Base-by-base conservation (phyloP, 2,329 filamentous ascomycete genomes). In the Albophoma yamanashiensis region DNA sequence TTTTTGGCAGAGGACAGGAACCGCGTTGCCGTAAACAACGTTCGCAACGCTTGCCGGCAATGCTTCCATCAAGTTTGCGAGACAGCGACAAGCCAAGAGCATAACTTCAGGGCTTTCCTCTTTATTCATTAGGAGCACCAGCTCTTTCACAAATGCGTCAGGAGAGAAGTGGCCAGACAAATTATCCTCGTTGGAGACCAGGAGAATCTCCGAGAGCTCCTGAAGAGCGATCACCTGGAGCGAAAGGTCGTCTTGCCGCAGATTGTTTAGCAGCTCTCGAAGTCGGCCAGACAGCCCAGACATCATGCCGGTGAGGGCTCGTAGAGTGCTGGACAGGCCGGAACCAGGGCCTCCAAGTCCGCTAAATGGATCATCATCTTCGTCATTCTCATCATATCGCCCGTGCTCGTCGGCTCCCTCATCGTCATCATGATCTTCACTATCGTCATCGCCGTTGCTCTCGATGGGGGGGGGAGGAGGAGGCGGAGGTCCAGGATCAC, bases 21-120 rank as follows among this genome's bases (percentile, higher is more conserved):
- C 94, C 40, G 94, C 94, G 57, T 92, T 91, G n/a, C 92, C 93
- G 71, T 97, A 97, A 4, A 97, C 94, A 17, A 99, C 92, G 71
- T 96, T 97, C 15, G 92, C 90, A 56, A 94, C 94, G 60, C 93
- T 93, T 40, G 91, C 88, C 25, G 94, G 92, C 38, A 99, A 78
- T 34, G 93, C 95, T 73, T 99, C 94, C 94, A 99, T 99, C 59
- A 99, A 75, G 71, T 99, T 97, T 62, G 94, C 94, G 67, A 99
- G 83, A 73, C 91, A 97, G 62, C 95, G 89, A 71, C 94, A 99
- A 25, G 94, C 93, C 62, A 97, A 81, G 15, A 99, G 86, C 93
- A 97, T 97, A 63, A 97, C 91, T 73, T 99, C 94, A 0, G 92
- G 90, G 67, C 96, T 97, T 71, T 95, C 92, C 67, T 96, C 91